phyloP scores from a whole-genome alignment of 768 basidiomycete species.

The Serendipita vermifera region DNA sequence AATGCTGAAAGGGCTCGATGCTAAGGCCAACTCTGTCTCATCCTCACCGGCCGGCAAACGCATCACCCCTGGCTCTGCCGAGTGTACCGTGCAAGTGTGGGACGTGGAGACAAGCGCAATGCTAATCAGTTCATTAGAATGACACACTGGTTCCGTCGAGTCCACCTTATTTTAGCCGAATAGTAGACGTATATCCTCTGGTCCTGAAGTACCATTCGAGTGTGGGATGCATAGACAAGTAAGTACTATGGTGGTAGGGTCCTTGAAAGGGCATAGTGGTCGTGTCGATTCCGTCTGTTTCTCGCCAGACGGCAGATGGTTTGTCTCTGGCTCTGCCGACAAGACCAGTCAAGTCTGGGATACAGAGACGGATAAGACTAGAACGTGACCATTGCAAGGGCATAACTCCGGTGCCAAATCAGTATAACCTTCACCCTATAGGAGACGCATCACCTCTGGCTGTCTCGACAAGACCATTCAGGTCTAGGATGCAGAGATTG shows the following conservation, averaged over 20 bases:
- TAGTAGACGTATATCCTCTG: conserved; percentile 4
- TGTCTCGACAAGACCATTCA: no score
- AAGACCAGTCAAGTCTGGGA: conserved; percentile 13
- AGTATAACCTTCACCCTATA: no score
- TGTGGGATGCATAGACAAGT: conserved; percentile 17
- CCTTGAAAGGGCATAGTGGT: conserved; percentile 17
- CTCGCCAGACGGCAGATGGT: neutral
- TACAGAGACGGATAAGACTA: conserved; percentile 18
- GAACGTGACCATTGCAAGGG: conserved; percentile 17
- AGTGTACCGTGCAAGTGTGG: conserved; percentile 9
- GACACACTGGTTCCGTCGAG: neutral
- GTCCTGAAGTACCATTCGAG: conserved; percentile 8
- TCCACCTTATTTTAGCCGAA: conserved; percentile 13
- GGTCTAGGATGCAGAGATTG: no score
- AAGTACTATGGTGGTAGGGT: conserved; percentile 16
- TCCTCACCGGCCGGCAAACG: neutral
- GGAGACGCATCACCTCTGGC: no score
- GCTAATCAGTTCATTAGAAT: neutral
- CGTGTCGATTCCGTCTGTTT: conserved; percentile 14
- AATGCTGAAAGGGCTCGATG: neutral
- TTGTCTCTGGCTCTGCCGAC: conserved; percentile 12
- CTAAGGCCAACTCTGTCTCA: neutral
- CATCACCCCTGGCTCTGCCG: conserved; percentile 3
- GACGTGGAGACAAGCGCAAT: neutral
- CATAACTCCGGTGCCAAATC: no score